Base-by-base conservation (phyloP, 305 asterid species). In the Striga hermonthica region DNA sequence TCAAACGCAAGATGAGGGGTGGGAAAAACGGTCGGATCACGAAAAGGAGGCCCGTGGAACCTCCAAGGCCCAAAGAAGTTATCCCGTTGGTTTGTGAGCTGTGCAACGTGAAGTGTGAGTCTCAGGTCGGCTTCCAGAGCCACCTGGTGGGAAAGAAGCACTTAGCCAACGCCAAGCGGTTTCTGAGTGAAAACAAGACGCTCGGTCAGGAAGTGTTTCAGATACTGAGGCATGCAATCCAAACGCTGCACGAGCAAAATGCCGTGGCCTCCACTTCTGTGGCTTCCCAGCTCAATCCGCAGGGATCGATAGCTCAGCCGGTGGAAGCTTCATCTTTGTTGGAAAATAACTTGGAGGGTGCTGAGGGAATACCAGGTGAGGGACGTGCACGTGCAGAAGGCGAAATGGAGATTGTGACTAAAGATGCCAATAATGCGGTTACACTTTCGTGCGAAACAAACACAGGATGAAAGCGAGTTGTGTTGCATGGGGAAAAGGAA, bases 141-240 rank as follows among this genome's bases (percentile, higher is more conserved):
- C 93, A 86, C 73, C 66, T 86, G 83, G 74, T 66, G 28, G 93
- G 93, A 62, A 83, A 76, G 78, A 86, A 80, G 78, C 93, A 86
- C 83, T 76, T 47, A 44, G 62, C 72, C 22, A 86, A 86, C 55
- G 82, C 83, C 14, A 83, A 81, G 71, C 83, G 76, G 35, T 83
- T 81, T 69, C 66, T 82, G 72, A 69, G 76, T 60, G 78, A 74
- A 48, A 80, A 79, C 65, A 75, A 72, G 64, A 67, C 71, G 45
- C 69, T 75, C 36, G 84, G 82, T 55, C 89, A 79, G 60, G 85
- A 77, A 62, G 79, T 76, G 60, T 67, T 78, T 57, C 79, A 68
- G 54, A 79, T 79, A 41, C 71, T 75, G n/a, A 61, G 64, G 65
- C 87, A 86, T 0, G 80, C 79, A 34, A 64, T 77, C 53, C 88